A percentile compares a stretch with the other conserved stretches of the same genome.
Evolutionary conservation across 805 yeast species (phyloP).

Genomic region (Candida sakaeoensis): DNA sequence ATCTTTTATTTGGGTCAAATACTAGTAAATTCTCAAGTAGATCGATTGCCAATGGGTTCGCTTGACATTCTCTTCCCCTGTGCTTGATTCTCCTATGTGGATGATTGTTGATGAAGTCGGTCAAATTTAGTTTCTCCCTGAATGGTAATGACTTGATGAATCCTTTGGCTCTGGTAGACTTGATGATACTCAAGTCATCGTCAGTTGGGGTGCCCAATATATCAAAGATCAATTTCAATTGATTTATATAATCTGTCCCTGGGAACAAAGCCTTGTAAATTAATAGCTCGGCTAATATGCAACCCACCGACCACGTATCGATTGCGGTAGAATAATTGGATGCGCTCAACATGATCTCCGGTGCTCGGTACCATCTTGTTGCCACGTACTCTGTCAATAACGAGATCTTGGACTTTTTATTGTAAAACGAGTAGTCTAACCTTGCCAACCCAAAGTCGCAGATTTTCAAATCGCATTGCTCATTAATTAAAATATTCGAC

Average conservation of each 20-base stretch:
- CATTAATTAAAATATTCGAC: constrained; percentile 76
- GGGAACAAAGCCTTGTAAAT: constrained; percentile 87
- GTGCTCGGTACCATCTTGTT: constrained; percentile 96
- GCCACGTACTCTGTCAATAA: constrained; percentile 96
- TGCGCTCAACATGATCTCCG: constrained; percentile 95
- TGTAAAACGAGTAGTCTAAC: constrained; percentile 55
- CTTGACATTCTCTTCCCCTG: constrained; percentile 9
- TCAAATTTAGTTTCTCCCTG: constrained; percentile 16
- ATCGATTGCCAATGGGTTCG: constrained; percentile 28
- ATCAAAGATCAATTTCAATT: constrained; percentile 77
- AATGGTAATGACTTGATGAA: constrained; percentile 25
- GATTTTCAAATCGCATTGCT: constrained; percentile 89
- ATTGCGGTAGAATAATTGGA: constrained; percentile 92
- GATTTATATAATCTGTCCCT: constrained; percentile 91
- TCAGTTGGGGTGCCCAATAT: constrained; percentile 63
- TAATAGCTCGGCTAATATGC: constrained; percentile 88
- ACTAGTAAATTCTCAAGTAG: constrained; percentile 64
- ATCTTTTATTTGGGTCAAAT: constrained; percentile 81
- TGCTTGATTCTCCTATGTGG: constrained; percentile 17
- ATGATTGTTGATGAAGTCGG: constrained; percentile 16
- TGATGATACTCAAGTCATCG: constrained; percentile 17
- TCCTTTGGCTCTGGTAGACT: constrained; percentile 21
- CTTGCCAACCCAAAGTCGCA: constrained; percentile 94
- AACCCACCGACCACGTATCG: constrained; percentile 96
- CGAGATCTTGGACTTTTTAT: constrained; percentile 29